Evolutionary conservation across 495 filamentous ascomycete genomes (phyloP), one percentile per base, ranked within the genome.

Genomic region (Talaromyces stipitatus): DNA sequence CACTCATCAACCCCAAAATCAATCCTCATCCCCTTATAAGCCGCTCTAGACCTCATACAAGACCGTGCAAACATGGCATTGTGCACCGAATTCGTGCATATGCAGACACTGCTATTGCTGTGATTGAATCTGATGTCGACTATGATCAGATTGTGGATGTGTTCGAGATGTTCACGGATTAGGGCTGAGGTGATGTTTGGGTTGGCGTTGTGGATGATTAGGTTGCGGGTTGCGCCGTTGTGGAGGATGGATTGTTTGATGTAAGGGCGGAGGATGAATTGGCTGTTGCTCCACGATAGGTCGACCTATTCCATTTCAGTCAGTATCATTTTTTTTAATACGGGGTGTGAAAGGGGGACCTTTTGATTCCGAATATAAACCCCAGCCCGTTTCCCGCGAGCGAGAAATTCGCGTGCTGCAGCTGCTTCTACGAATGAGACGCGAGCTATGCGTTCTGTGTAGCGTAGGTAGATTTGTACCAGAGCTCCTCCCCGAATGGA

Each of bases 1-100:
- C 90, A 95, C 53, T 92, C 88, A 60, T 95, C 90, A 0, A 73
- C 71, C 58, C 80, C 85, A 75, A 84, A 94, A 20, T 84, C 81
- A 62, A 95, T 85, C 56, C 78, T 83, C 61, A 79, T 82, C 26
- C 83, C 82, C 63, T 89, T 89, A 73, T 95, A 95, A n/a, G 69
- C 78, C 63, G 70, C 64, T 14, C 89, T 77, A 59, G 86, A 90
- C 80, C 87, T 84, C 83, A 95, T 86, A 69, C 89, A 94, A 5
- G 82, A 86, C 11, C 82, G 77, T 11, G 89, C 88, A 64, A 86
- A 88, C 20, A 89, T 76, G 0, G 88, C 86, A 59, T 86, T 86
- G 67, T 88, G 82, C 5, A 95, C 80, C 1, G 88, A 91, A 66
- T 92, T 95, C 8, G 85, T 85, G 50, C 82, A 83, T 51, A 94